These are phyloP conservation scores for Flaveria trinervia DNA, from an alignment of 129 eudicot species.

Conservation along the genomic window DNA sequence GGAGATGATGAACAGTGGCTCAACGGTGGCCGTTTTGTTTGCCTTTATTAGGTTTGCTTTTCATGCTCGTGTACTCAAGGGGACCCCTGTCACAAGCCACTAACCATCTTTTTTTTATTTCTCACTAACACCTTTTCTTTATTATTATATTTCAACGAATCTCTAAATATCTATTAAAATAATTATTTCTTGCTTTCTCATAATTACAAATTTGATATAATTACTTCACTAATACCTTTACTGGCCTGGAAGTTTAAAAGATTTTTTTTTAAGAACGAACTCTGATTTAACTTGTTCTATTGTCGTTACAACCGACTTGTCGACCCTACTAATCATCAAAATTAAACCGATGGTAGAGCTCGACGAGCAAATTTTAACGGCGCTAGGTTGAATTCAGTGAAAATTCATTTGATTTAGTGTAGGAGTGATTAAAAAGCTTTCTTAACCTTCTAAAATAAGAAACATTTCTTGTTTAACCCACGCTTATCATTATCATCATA, in stretches of 20 bases:
- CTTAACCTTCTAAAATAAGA: too few relatives aligned
- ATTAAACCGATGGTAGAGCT: too few relatives aligned
- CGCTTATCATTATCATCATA: background rate
- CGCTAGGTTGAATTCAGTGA: too few relatives aligned
- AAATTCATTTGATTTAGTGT: too few relatives aligned
- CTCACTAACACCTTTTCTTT: conserved; percentile 8
- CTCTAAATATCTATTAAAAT: background rate
- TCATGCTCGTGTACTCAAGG: conserved; percentile 28
- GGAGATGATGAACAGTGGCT: conserved; percentile 15
- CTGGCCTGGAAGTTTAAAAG: too few relatives aligned
- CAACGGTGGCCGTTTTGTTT: conserved; percentile 26
- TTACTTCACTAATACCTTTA: background rate
- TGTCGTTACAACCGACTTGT: too few relatives aligned
- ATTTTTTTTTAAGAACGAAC: too few relatives aligned
- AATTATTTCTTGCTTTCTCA: background rate
- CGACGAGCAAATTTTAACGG: too few relatives aligned
- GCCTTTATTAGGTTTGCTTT: conserved; percentile 44
- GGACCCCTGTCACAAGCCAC: conserved; percentile 36
- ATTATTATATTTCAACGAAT: background rate
- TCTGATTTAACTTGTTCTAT: too few relatives aligned
- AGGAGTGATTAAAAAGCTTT: too few relatives aligned
- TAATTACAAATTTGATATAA: background rate
- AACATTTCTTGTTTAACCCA: too few relatives aligned
- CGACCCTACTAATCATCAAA: too few relatives aligned
- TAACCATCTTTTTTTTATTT: conserved; percentile 14